Evolutionary conservation across 495 filamentous ascomycete species (phyloP).

Genomic region (Endocarpon pusillum): DNA sequence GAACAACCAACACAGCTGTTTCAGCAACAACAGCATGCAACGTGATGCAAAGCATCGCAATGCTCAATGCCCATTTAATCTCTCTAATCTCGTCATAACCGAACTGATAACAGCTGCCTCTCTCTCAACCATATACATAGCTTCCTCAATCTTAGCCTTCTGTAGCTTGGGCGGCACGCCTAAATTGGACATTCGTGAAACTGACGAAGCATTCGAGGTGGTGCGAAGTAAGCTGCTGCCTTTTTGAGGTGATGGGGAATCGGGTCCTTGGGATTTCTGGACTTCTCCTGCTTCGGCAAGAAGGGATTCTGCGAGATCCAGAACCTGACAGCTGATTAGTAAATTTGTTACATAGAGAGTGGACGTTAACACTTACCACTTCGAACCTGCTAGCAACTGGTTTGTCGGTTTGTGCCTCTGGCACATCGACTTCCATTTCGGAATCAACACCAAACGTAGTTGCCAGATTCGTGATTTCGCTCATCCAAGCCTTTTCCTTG

Average conservation of each 20-base stretch:
- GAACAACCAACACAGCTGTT: no score
- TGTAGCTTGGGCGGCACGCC: constrained; percentile 53
- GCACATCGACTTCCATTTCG: constrained; percentile 14
- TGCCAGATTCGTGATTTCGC: constrained; percentile 40
- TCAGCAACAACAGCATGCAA: no score
- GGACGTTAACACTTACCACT: constrained; percentile 15
- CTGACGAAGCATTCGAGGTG: no score
- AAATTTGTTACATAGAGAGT: not conserved
- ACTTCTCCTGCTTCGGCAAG: constrained; percentile 30
- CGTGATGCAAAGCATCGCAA: no score
- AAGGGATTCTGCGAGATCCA: constrained; percentile 29
- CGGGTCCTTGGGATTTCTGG: constrained; percentile 16
- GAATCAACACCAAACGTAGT: constrained; percentile 15
- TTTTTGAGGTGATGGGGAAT: constrained; percentile 15
- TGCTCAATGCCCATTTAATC: not conserved
- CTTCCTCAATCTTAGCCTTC: constrained; percentile 47
- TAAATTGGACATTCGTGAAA: no score
- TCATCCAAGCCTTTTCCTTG: constrained; percentile 50
- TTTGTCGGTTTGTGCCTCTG: constrained; percentile 12
- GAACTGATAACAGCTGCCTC: constrained; percentile 28
- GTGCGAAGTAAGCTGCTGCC: constrained; percentile 17
- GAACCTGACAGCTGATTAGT: constrained; percentile 6
- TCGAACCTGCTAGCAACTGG: constrained; percentile 21
- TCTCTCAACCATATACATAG: constrained; percentile 53
- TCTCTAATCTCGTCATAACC: constrained; percentile 1